Percentiles rank a stretch among this genome's conserved stretches.
phyloP scores from a whole-genome alignment of 2,329 filamentous ascomycete genomes.

The Biscogniauxia sp. region DNA sequence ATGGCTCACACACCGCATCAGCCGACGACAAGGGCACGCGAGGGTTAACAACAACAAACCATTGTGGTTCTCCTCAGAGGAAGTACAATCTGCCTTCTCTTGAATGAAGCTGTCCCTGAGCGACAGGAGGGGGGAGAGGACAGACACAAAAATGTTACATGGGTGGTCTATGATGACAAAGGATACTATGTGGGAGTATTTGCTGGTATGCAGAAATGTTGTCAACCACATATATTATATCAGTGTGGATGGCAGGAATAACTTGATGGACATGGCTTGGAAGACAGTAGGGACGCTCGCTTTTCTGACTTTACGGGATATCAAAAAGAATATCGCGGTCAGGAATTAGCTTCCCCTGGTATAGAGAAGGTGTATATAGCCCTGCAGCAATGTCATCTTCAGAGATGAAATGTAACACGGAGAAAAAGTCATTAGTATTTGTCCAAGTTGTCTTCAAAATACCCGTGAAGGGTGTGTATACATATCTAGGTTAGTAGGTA shows the following conservation, averaged over 20 bases:
- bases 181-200: conserved; percentile 6
- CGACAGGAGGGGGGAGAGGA: not conserved
- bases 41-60: conserved; percentile 8
- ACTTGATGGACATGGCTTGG: not conserved
- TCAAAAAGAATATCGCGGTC: conserved; percentile 17
- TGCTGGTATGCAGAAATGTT: conserved; percentile 3
- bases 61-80: conserved; percentile 11
- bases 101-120: conserved; percentile 13
- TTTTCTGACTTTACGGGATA: conserved; percentile 15
- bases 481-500: no score
- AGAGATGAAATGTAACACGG: conserved; percentile 19
- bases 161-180: conserved; percentile 2
- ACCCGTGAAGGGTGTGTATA: no score
- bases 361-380: conserved; percentile 20
- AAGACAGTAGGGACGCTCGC: not conserved
- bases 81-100: conserved; percentile 26
- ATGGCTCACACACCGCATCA: conserved; percentile 28
- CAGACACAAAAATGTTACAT: not conserved
- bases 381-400: conserved; percentile 11
- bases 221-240: conserved; percentile 12
- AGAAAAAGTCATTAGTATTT: conserved; percentile 2
- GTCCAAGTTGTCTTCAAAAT: not conserved
- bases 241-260: not conserved
- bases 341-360: conserved; percentile 13
- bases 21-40: conserved; percentile 25